Percentiles rank a stretch among this genome's conserved stretches.
Conservation (phyloP, 805 yeast genomes). For the Komagataella populi region DNA sequence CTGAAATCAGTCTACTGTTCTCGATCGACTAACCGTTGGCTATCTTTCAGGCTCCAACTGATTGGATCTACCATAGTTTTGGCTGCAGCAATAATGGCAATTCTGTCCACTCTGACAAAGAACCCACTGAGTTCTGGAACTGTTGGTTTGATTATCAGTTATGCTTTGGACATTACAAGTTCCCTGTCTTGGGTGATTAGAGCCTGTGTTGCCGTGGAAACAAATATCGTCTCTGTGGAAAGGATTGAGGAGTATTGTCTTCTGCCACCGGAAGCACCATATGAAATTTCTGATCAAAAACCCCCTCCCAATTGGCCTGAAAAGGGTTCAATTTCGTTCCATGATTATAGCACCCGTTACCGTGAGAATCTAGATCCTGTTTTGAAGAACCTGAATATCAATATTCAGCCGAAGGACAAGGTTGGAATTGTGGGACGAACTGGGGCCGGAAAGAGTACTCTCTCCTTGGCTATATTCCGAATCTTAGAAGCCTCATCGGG, state of each 20-base stretch:
- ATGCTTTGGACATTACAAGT: constrained; percentile 42
- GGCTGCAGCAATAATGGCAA: constrained; percentile 32
- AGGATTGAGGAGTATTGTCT: constrained; percentile 79
- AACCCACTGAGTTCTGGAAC: constrained; percentile 40
- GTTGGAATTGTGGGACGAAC: constrained; percentile 69
- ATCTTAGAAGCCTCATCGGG: constrained; percentile 46
- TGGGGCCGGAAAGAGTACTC: constrained; percentile 62
- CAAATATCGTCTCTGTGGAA: constrained; percentile 72
- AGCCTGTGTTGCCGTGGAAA: constrained; percentile 48
- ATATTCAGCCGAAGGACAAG: constrained; percentile 42
- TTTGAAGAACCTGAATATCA: constrained; percentile 29
- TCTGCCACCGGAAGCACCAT: constrained; percentile 70
- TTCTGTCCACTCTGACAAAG: constrained; percentile 23
- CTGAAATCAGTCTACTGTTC: constrained; percentile 32
- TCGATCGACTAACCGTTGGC: constrained; percentile 52
- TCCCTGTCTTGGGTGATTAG: constrained; percentile 44
- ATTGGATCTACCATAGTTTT: constrained; percentile 46
- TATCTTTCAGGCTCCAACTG: constrained; percentile 44
- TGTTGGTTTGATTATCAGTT: constrained; percentile 53
- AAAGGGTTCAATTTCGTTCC: constrained; percentile 34
- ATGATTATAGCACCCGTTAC: constrained; percentile 42
- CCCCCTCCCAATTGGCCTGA: constrained; percentile 43
- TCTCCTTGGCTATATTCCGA: constrained; percentile 48
- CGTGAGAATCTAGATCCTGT: constrained; percentile 48
- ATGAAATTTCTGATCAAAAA: constrained; percentile 27